A percentile compares a stretch with the other conserved stretches of the same genome.
phyloP scores from a whole-genome alignment of 805 yeast genomes.

The Metschnikowia cerradonensis region DNA sequence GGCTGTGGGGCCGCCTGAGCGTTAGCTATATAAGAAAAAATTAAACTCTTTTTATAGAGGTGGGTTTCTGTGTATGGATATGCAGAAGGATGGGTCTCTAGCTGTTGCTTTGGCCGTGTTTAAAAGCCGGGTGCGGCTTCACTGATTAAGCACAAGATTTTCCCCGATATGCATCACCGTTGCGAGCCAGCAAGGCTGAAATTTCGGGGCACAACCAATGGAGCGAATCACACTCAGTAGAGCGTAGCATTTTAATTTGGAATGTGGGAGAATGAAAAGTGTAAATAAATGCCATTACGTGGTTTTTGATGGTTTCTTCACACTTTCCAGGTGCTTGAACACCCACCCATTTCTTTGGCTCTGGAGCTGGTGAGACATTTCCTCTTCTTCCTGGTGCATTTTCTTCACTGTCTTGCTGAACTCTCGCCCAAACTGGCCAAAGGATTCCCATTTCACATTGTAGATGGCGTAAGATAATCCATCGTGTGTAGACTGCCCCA shows the following conservation, averaged over 20 bases:
- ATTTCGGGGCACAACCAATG: not conserved
- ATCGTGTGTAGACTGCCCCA: conserved; percentile 49
- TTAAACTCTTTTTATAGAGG: not conserved
- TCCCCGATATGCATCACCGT: not conserved
- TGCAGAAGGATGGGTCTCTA: not conserved
- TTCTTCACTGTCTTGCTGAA: conserved; percentile 26
- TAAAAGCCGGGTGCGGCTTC: not conserved
- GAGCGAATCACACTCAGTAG: too few species aligned
- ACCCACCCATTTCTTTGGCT: conserved; percentile 28
- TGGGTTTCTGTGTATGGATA: not conserved
- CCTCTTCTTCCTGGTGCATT: conserved; percentile 25
- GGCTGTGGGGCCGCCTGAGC: not conserved
- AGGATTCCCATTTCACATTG: conserved; percentile 47
- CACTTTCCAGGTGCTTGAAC: conserved; percentile 19
- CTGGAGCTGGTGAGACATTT: conserved; percentile 8
- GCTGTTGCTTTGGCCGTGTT: not conserved
- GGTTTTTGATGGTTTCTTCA: not conserved
- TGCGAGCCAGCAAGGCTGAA: not conserved
- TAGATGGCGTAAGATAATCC: conserved; percentile 72
- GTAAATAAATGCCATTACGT: not conserved
- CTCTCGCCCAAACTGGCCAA: conserved; percentile 27
- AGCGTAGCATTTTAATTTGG: too few species aligned
- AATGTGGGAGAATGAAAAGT: not conserved
- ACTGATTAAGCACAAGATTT: not conserved
- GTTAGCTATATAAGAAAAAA: not conserved